These are phyloP conservation scores for Talaromyces sp. DNA, from an alignment of 2,329 filamentous ascomycete genomes.

Conservation along the genomic window DNA sequence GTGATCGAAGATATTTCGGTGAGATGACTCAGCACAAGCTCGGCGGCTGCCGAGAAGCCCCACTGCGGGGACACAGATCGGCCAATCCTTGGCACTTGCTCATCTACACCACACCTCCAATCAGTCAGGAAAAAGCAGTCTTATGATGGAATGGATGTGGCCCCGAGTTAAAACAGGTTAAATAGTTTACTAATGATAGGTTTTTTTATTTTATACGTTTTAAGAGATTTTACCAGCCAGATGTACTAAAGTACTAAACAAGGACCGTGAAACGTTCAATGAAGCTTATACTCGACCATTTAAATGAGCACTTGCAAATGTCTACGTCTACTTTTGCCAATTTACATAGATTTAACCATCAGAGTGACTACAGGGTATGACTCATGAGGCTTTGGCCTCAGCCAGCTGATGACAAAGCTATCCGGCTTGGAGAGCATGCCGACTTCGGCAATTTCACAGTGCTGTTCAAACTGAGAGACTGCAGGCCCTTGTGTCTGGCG, in stretches of 20 bases:
- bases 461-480: slow-evolving; percentile 54
- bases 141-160: too few species aligned
- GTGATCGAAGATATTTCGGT: background rate
- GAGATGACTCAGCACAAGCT: background rate
- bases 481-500: slow-evolving; percentile 44
- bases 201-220: background rate
- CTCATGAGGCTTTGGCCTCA: slow-evolving; percentile 48
- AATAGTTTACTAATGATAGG: too few species aligned
- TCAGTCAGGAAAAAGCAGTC: too few species aligned
- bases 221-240: background rate
- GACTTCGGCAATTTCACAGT: slow-evolving; percentile 53
- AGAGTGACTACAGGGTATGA: slow-evolving; percentile 50
- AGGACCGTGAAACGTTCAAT: too few species aligned
- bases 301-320: slow-evolving; percentile 42
- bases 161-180: too few species aligned
- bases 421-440: slow-evolving; percentile 48
- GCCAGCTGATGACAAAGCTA: slow-evolving; percentile 33
- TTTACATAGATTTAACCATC: slow-evolving; percentile 39
- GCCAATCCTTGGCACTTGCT: background rate
- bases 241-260: too few species aligned
- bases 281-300: slow-evolving; percentile 34
- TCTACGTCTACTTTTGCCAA: slow-evolving; percentile 30
- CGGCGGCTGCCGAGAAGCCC: background rate
- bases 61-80: background rate
- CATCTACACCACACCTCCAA: too few species aligned